Evolutionary conservation across 2,329 filamentous ascomycete genomes (phyloP), one percentile per base, ranked within the genome.

Genomic region (Akanthomyces uredinophilus): DNA sequence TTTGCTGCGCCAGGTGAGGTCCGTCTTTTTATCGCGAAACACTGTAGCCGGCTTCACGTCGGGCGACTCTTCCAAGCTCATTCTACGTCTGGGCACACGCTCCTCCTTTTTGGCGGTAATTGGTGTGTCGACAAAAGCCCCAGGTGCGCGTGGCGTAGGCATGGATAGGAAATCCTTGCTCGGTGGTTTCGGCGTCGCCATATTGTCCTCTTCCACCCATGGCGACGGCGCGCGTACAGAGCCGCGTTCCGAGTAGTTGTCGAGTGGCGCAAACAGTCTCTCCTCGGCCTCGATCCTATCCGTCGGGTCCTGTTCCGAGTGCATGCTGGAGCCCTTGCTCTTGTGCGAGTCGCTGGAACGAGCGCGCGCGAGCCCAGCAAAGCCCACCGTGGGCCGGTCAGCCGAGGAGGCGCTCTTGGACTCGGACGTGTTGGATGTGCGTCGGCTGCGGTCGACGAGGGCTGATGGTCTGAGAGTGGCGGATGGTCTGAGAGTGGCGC

Each of bases 81-180:
- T 5, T 14, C 53, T 44, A 32, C 50, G 50, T 29, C 39, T 35
- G 32, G 32, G 7, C 32, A 8, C 32, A 2, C 10, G 43, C 43
- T 61, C 54, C 32, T 77, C 75, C 10, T 74, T 70, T 65, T 75
- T 79, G 47, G 75, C 69, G 5, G 81, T 81, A 8, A 76, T 78
- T 1, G 83, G 83, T 2, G 83, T 85, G 61, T 85, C 82, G 11
- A 86, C 77, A 63, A 81, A 86, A 3, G 83, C 83, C 0, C 83
- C 83, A 0, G 76, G 80, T 4, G 85, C 76, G 56, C 73, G 78
- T 2, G 83, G 83, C 3, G 83, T 86, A 7, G 81, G 80, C 71
- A 80, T 79, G 35, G 75, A 75, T 39, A 80, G 63, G 13, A 78
- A 78, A 63, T 85, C 81, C 46, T 75, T 82, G 16, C 63, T 62